Base-by-base conservation (phyloP, 208 protist species). In the Phytomonas serpens region DNA sequence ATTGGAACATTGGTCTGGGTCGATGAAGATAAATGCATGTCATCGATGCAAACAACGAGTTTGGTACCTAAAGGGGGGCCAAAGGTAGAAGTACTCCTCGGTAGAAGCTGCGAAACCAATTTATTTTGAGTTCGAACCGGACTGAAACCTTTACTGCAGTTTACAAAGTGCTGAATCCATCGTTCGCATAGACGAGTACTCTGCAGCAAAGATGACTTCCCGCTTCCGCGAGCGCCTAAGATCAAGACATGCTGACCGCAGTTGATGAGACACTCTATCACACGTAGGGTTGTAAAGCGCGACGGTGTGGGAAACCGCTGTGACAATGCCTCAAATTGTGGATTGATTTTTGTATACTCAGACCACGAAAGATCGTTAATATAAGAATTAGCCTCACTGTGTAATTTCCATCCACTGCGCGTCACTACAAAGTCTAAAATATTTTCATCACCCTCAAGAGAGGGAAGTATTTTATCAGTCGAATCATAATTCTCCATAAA, bases 41-140 rank as follows among this genome's bases (percentile, higher is more conserved):
- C 90, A 67, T 96, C 90, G 32, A 96, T 86, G 77, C 85, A 93
- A 33, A 96, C 77, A 3, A 93, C 79, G n/a, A 96, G 74, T 27
- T 83, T 86, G 23, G 80, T 78, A 11, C 88, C 90, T 19, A 89
- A 42, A 38, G 76, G 78, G 34, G 90, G 88, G 4, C 83, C 82
- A 76, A 90, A 88, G 30, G 64, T 29, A 19, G 82, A 83, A 63
- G 74, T 79, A 69, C 85, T 84, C 61, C 83, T 77, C 51, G 73
- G 68, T 34, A 77, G 65, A 14, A 96, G 75, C 68, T 76, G 69
- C 27, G 57, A 65, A n/a, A 80, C 70, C 40, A 96, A 89, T 23
- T 68, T 77, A 40, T 92, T 78, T 75, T 93, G 88, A 51, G 89
- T 77, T 23, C 74, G 68, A 27, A 76, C 75, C 30, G 82, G 72